Evolutionary conservation across 2,329 filamentous ascomycete species (phyloP), one percentile per base, ranked within the genome.

Genomic region (Xylariaceae sp.): DNA sequence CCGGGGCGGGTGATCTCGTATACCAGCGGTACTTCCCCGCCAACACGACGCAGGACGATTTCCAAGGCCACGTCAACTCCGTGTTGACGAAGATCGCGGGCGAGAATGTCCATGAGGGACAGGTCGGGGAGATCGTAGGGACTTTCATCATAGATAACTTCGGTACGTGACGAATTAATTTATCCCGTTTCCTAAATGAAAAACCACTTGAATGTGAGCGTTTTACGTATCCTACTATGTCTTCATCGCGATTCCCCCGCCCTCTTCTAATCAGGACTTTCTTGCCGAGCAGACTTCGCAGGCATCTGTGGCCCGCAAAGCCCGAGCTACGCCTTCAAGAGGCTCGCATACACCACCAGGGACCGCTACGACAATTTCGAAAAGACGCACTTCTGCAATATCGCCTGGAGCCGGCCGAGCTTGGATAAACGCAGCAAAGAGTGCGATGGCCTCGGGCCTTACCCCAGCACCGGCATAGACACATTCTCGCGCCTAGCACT

Each of bases 331-430:
- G n/a, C 9, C 9, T 29, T 11, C 29, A 35, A 7, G 7, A 53
- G 35, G 29, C 51, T 47, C 6, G 51, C 44, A 11, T 47, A 47
- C 9, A 53, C 44, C 2, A 30, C 34, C 29, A 53, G 9, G 12
- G 50, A 53, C 29, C 2, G n/a, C 3, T 27, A 40, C 7, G 43
- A 52, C 35, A 12, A 41, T 4, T 43, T 19, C 34, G 43, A 53
- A 43, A 53, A 53, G 30, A 47, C 47, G n/a, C 34, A 53, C 7
- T 53, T 47, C 37, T 53, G 50, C 43, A 29, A 47, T 35, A 53
- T 47, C 26, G 50, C 50, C 9, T 47, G 50, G 50, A 30, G 26
- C 35, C 27, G 34, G 31, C 43, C 50, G 27, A 53, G 29, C 31
- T 4, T 11, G 30, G 5, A 32, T 12, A 47, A 26, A 3, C 50